A percentile compares a stretch with the other conserved stretches of the same genome.
Evolutionary conservation across 176 grass and related monocot genomes (phyloP).

Genomic region (Oryza longistaminata): DNA sequence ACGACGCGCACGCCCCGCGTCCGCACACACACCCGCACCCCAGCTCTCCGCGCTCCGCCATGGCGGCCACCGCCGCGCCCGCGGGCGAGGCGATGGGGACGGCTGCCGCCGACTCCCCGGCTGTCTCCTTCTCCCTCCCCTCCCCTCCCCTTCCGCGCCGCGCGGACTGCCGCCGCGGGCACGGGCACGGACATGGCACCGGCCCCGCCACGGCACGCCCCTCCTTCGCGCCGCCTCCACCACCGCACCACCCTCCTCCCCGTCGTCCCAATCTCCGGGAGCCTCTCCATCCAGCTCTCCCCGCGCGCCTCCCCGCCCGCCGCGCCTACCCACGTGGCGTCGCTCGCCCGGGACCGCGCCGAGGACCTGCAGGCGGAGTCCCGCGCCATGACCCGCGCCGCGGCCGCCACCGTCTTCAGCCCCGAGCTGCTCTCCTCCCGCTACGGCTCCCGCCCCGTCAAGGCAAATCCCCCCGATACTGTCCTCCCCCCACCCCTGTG

Average conservation of each 20-base stretch:
- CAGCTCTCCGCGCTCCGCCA: background rate
- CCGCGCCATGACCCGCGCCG: constrained; percentile 79
- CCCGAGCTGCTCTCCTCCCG: constrained; percentile 70
- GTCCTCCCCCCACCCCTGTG: background rate
- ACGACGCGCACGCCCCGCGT: background rate
- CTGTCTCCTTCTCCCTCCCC: constrained; percentile 22
- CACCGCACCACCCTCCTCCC: constrained; percentile 27
- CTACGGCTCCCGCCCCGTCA: constrained; percentile 72
- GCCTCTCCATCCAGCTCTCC: constrained; percentile 57
- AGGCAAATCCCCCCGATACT: constrained; percentile 36
- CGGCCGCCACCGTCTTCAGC: constrained; percentile 64
- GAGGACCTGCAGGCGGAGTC: constrained; percentile 84
- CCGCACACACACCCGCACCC: background rate
- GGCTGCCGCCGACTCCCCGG: background rate
- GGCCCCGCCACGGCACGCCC: background rate
- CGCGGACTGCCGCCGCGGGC: no score
- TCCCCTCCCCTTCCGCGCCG: background rate
- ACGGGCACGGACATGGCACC: background rate
- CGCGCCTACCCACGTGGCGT: background rate
- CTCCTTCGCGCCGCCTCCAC: constrained; percentile 53
- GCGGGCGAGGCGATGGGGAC: no score
- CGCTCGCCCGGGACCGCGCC: constrained; percentile 52
- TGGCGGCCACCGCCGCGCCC: constrained; percentile 37
- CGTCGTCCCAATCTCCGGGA: constrained; percentile 13
- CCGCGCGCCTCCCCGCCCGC: constrained; percentile 27